Percentiles rank a stretch among this genome's conserved stretches.
Evolutionary conservation across 2,329 filamentous ascomycete species (phyloP).

Genomic region (Diaporthe capsici): DNA sequence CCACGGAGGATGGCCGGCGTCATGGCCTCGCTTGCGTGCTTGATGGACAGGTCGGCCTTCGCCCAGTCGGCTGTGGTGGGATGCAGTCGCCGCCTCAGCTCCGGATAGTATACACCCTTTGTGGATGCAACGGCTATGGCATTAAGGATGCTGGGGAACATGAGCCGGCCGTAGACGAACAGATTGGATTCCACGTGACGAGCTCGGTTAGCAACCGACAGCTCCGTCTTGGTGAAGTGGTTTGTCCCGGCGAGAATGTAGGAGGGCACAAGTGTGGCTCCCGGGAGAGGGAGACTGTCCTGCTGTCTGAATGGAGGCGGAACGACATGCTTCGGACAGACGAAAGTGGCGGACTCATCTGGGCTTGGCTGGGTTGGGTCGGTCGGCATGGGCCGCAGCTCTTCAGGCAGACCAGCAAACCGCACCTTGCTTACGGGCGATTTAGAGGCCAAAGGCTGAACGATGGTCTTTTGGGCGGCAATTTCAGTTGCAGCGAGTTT

Average conservation of each 20-base stretch:
- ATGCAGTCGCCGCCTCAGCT: neutral
- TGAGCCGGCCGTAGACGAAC: neutral
- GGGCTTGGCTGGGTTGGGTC: neutral
- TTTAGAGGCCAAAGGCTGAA: neutral
- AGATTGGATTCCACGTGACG: neutral
- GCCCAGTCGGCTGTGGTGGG: slow-evolving; percentile 1
- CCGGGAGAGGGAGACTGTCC: neutral
- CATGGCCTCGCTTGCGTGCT: slow-evolving; percentile 4
- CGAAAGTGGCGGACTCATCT: neutral
- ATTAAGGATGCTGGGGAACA: slow-evolving; percentile 7
- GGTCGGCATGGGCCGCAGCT: neutral
- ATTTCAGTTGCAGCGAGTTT: neutral
- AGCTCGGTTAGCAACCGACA: neutral
- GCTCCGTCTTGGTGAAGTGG: slow-evolving; percentile 6
- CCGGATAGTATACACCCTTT: neutral
- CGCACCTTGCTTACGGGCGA: neutral
- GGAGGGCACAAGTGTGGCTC: neutral
- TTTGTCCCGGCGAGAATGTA: slow-evolving; percentile 7
- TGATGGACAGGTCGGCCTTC: neutral
- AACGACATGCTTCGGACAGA: neutral
- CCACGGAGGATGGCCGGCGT: neutral
- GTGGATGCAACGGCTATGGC: neutral
- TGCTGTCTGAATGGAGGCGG: neutral
- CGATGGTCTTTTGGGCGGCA: neutral
- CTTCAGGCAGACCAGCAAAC: neutral